Conservation (phyloP, 176 grass and related monocot genomes). For the Eleusine coracana region DNA sequence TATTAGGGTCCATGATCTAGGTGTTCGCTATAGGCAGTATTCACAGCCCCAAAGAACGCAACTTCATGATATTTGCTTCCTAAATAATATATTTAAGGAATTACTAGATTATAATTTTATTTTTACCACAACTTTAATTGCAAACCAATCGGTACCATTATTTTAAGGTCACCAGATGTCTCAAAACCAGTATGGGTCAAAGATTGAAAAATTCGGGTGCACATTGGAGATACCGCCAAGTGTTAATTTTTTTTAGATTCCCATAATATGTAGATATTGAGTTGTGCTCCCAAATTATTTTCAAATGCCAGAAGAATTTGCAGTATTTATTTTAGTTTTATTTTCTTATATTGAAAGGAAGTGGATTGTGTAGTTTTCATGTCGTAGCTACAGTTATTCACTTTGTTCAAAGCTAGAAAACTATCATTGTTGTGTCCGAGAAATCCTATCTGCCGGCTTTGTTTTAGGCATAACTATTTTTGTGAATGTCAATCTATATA, state of each 20-base stretch:
- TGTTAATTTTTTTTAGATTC: not conserved
- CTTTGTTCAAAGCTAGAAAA: slow-evolving; percentile 6
- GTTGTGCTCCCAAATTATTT: not conserved
- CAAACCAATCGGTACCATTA: not conserved
- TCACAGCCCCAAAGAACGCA: not conserved
- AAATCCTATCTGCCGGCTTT: not conserved
- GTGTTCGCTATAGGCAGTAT: not conserved
- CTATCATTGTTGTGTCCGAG: not conserved
- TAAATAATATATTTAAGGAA: not conserved
- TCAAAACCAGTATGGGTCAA: not conserved
- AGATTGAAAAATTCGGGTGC: not conserved
- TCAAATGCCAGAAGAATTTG: not conserved
- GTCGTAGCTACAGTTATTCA: not conserved
- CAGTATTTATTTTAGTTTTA: not conserved
- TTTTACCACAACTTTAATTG: not conserved
- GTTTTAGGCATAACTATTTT: not conserved
- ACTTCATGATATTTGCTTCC: not conserved
- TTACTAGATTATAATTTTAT: not conserved
- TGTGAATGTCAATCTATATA: not conserved
- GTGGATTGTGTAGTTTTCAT: not conserved
- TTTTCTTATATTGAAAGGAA: not conserved
- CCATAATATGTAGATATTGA: not conserved
- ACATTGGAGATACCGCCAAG: not conserved
- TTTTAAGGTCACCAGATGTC: not conserved
- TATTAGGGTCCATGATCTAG: not conserved